Percentiles rank a stretch among this genome's conserved stretches.
These are phyloP conservation scores for Epichloe hybrida DNA, from an alignment of 2,329 filamentous ascomycete genomes.

Conservation along the genomic window DNA sequence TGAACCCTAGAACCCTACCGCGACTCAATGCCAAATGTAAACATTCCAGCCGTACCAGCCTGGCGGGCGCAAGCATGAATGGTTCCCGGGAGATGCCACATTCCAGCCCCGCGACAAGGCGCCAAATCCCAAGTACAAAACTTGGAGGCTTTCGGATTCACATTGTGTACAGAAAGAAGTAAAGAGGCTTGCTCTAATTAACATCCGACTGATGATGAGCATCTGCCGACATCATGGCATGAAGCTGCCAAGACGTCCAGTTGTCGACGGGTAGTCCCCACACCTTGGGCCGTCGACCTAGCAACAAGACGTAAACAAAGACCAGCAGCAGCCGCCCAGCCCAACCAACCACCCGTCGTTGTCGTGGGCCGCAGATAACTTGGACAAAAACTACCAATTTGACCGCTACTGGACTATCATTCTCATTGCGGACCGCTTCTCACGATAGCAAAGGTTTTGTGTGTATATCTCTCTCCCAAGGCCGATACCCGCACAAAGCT, in stretches of 20 bases:
- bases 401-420: not conserved
- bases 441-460: too few species aligned
- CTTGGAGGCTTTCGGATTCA: not conserved
- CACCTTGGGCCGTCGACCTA: slow-evolving; percentile 13
- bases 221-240: not conserved
- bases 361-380: slow-evolving; percentile 12
- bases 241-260: not conserved
- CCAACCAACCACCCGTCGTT: slow-evolving; percentile 16
- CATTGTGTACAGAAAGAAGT: not conserved
- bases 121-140: not conserved
- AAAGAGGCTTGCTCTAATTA: not conserved
- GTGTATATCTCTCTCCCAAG: not conserved
- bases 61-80: not conserved
- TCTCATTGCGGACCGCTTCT: not conserved
- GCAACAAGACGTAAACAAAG: slow-evolving; percentile 24
- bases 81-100: not conserved
- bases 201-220: not conserved
- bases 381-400: not conserved
- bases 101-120: slow-evolving; percentile 2
- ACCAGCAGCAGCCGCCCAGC: slow-evolving; percentile 6
- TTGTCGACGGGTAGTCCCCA: not conserved
- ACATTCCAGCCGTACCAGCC: slow-evolving; percentile 1
- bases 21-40: not conserved
- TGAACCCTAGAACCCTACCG: not conserved
- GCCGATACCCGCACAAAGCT: not conserved